Conservation (phyloP, 148 eudicot species). For the Dianthus caryophyllus region DNA sequence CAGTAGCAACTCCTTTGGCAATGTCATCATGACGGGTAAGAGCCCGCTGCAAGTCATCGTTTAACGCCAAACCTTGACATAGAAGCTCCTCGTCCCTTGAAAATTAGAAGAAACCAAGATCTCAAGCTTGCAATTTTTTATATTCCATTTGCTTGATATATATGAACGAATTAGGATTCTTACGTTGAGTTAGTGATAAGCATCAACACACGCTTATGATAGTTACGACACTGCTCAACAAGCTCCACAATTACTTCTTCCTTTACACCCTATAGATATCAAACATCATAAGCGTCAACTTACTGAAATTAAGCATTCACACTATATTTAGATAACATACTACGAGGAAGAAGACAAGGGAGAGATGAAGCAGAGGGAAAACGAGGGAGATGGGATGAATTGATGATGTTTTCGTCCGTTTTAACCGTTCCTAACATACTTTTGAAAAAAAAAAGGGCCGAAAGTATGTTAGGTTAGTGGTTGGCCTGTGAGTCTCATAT, state of each 20-base stretch:
- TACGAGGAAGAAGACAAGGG: too few species aligned
- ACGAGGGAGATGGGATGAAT: too few species aligned
- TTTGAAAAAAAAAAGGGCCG: background rate
- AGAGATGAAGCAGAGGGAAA: too few species aligned
- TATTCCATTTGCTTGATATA: background rate
- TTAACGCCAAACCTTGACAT: slow-evolving; percentile 68
- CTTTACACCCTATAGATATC: slow-evolving; percentile 52
- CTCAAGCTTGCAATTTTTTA: slow-evolving; percentile 6
- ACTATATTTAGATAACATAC: too few species aligned
- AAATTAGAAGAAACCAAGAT: background rate
- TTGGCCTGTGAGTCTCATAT: too few species aligned
- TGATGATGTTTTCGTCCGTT: too few species aligned
- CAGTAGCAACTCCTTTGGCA: slow-evolving; percentile 49
- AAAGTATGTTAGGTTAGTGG: too few species aligned
- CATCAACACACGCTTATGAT: slow-evolving; percentile 74
- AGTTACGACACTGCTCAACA: slow-evolving; percentile 88
- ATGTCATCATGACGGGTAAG: slow-evolving; percentile 74
- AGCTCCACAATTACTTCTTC: slow-evolving; percentile 87
- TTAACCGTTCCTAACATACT: too few species aligned
- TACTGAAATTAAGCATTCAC: too few species aligned
- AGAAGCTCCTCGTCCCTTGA: slow-evolving; percentile 84
- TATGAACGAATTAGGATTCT: slow-evolving; percentile 17
- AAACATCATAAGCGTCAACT: background rate
- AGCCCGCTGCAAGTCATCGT: slow-evolving; percentile 81
- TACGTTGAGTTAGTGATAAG: slow-evolving; percentile 78